These are phyloP conservation scores for Hyaloscypha hepaticicola DNA, from an alignment of 495 filamentous ascomycete species.

Conservation along the genomic window DNA sequence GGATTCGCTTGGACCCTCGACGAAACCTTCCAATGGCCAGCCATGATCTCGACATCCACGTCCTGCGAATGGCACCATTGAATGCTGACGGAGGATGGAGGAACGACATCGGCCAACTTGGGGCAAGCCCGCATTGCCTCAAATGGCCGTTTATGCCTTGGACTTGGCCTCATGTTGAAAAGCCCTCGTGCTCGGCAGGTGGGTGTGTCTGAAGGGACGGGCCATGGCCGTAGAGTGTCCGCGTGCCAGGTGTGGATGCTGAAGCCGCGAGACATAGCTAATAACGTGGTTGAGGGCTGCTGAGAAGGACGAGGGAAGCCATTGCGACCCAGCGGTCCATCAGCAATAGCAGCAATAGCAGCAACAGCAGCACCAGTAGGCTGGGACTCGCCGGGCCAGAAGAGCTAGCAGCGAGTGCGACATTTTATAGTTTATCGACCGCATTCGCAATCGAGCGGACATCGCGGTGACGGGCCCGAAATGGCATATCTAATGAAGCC, in stretches of 20 bases:
- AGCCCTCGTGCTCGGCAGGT: slow-evolving; percentile 11
- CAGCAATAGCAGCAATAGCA: not conserved
- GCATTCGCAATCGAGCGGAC: no score
- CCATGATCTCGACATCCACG: slow-evolving; percentile 22
- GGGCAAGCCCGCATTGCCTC: slow-evolving; percentile 1
- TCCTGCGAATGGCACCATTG: slow-evolving; percentile 17
- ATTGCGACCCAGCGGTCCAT: not conserved
- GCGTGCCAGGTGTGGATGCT: slow-evolving; percentile 9
- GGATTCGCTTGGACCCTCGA: slow-evolving; percentile 21
- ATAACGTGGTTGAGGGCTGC: slow-evolving; percentile 6
- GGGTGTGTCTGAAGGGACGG: slow-evolving; percentile 7
- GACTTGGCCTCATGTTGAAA: slow-evolving; percentile 8
- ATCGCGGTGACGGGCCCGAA: no score
- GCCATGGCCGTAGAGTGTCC: slow-evolving; percentile 5
- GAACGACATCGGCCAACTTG: slow-evolving; percentile 25
- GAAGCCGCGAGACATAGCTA: slow-evolving; percentile 20
- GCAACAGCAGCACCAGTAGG: no score
- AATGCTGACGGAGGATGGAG: slow-evolving; percentile 10
- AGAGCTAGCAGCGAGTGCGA: not conserved
- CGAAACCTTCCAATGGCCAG: slow-evolving; percentile 18
- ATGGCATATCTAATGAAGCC: no score
- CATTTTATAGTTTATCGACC: no score
- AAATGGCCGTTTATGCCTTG: slow-evolving; percentile 13
- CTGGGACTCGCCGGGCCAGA: not conserved
- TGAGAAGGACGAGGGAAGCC: not conserved